These are phyloP conservation scores for Zygosaccharomyces pseudobailii DNA, from an alignment of 1,139 yeast genomes.

Conservation along the genomic window DNA sequence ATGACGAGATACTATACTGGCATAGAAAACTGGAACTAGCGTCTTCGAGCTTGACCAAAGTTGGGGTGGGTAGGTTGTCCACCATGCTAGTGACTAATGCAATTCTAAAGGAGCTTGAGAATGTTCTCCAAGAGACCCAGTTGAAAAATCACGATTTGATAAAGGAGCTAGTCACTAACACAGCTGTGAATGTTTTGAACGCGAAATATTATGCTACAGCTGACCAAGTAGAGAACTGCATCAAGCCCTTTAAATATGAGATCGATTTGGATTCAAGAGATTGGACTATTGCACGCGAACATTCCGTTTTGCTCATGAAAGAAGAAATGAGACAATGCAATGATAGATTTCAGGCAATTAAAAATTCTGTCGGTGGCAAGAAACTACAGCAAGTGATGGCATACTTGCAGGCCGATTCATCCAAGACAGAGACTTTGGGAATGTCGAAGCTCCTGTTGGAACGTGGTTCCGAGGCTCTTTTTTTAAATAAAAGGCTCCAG, in stretches of 20 bases:
- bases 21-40: conserved; percentile 79
- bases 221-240: conserved; percentile 97
- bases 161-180: conserved; percentile 72
- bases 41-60: conserved; percentile 77
- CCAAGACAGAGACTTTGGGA: conserved; percentile 63
- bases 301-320: conserved; percentile 63
- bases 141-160: conserved; percentile 83
- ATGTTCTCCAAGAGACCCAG: conserved; percentile 57
- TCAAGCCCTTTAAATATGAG: conserved; percentile 95
- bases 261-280: conserved; percentile 94
- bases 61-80: conserved; percentile 89
- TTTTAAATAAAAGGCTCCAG: conserved; percentile 69
- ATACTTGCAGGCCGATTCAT: conserved; percentile 53
- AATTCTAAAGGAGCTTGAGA: conserved; percentile 69
- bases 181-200: conserved; percentile 74
- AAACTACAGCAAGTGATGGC: conserved; percentile 79
- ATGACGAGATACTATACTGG: conserved; percentile 79
- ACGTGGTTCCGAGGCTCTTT: conserved; percentile 78
- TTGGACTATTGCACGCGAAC: conserved; percentile 81
- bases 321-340: conserved; percentile 87
- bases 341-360: conserved; percentile 55
- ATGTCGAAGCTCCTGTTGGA: conserved; percentile 67
- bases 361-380: conserved; percentile 72
- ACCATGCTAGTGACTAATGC: conserved; percentile 80
- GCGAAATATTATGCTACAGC: conserved; percentile 86